Evolutionary conservation across 2,329 filamentous ascomycete species (phyloP), one percentile per base, ranked within the genome.

Genomic region (Fusarium sp.): DNA sequence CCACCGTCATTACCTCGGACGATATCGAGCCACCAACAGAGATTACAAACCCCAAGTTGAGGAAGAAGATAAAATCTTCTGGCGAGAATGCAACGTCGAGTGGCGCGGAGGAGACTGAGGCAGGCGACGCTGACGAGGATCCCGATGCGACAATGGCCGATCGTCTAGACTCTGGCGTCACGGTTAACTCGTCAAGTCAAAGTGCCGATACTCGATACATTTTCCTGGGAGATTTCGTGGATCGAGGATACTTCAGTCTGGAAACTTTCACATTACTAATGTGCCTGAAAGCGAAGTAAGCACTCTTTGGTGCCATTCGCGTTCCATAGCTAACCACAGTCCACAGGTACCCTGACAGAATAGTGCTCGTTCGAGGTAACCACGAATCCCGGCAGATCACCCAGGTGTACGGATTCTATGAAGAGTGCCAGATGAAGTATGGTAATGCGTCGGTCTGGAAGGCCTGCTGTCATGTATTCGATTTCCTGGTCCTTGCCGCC

Each of bases 371-470:
- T 72, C 93, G 96, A 72, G 96, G 96, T 68, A 99, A 99, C 81
- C 96, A 99, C 83, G 96, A 99, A 82, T 98, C 94, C 27, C 91
- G 96, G 69, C 96, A 97, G 76, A 97, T 99, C 69, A 99, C 96
- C 11, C 96, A 99, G 78, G 97, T 97, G 23, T 99, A 99, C 80
- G 96, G 96, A 56, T 99, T 99, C 82, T 99, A 99, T 81, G 97
- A 97, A 65, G 96, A 99, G 80, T 99, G 96, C 81, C 94, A 94
- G 59, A 92, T 96, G 76, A 99, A 99, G 82, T 99, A 99, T 79
- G 96, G 96, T 77, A 98, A 98, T 78, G 94, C 96, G 14, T 98
- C 97, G 50, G 96, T 99, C n/a, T 99, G 96, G 96, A 97, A 99
- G 81, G 96, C 97, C 63, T 99, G 98, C 81, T 99, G 96, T 69